These are phyloP conservation scores for Kluyveromyces aestuarii DNA, from an alignment of 805 yeast species.

Conservation along the genomic window DNA sequence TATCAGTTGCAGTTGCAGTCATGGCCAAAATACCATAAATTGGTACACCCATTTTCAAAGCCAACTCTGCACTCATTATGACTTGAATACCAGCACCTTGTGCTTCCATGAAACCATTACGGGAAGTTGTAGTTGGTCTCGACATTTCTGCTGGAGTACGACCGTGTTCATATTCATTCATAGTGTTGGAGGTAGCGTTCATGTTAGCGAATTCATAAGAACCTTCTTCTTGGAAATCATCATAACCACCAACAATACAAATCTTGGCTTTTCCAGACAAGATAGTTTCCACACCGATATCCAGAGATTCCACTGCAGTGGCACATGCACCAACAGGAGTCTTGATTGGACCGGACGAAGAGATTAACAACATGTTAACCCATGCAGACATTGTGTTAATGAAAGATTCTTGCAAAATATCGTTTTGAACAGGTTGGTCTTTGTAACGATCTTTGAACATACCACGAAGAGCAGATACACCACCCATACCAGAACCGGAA, in stretches of 20 bases:
- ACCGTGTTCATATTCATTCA: constrained; percentile 85
- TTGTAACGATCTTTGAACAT: constrained; percentile 94
- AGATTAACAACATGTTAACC: constrained; percentile 96
- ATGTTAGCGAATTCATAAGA: constrained; percentile 96
- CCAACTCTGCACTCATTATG: constrained; percentile 90
- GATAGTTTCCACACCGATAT: constrained; percentile 90
- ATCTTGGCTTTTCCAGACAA: constrained; percentile 90
- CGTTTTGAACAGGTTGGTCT: constrained; percentile 94
- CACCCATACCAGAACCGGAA: constrained; percentile 99
- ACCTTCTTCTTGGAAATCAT: constrained; percentile 99
- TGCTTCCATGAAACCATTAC: constrained; percentile 98
- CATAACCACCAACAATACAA: constrained; percentile 97
- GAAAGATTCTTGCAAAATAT: constrained; percentile 94
- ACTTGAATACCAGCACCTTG: constrained; percentile 99
- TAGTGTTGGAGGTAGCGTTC: constrained; percentile 94
- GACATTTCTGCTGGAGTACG: constrained; percentile 99
- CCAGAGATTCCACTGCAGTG: constrained; percentile 96
- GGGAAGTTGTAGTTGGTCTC: constrained; percentile 92
- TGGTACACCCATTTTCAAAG: constrained; percentile 98
- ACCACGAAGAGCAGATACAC: constrained; percentile 93
- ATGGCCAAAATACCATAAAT: constrained; percentile 90
- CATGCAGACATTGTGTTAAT: constrained; percentile 99
- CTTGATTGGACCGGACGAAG: constrained; percentile 97
- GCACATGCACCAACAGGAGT: constrained; percentile 99
- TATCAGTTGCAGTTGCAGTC: constrained; percentile 95